Base-by-base conservation (phyloP, 164 flowering plant species). In the Vitis riparia region DNA sequence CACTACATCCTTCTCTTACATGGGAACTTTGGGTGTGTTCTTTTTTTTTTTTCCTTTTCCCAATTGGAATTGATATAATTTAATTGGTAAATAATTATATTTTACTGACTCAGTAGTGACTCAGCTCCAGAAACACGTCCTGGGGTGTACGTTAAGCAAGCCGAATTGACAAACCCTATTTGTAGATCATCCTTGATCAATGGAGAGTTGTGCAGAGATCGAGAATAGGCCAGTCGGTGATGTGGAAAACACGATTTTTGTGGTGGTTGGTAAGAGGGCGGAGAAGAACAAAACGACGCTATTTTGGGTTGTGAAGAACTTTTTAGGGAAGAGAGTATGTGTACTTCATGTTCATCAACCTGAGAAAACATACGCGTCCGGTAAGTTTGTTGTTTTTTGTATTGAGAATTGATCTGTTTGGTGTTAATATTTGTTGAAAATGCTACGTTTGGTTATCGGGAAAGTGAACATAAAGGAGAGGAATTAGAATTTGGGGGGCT, bases 191-290 rank as follows among this genome's bases (percentile, higher is more conserved):
- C 44, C 6, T 3, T 32, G 44, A 6, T 32, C 44, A 1, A 75
- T 72, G 74, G 78, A 68, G 17, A 75, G 75, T 53, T 65, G 50
- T 50, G 68, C 8, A 13, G 75, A 66, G 66, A 55, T 37, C 5
- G 74, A 47, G 15, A 70, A 68, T n/a, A 32, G 51, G 37, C 30
- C 23, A 8, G 51, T 11, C 10, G 27, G 11, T 30, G 82, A 71
- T 60, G 77, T 68, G 14, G 83, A 80, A 12, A 71, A 84, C 68
- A 79, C 83, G 14, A 73, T 88, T 55, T 85, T 72, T 62, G 90
- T 88, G 49, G 92, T 90, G 11, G 92, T 86, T 53, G 89, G 89
- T 60, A 78, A 72, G 75, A 63, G 73, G 30, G 79, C 78, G 66
- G 74, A 77, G 70, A 73, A 77, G 51, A 76, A 80, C 66, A 81